Base-by-base conservation (phyloP, 805 yeast genomes). In the Priceomyces carsonii region DNA sequence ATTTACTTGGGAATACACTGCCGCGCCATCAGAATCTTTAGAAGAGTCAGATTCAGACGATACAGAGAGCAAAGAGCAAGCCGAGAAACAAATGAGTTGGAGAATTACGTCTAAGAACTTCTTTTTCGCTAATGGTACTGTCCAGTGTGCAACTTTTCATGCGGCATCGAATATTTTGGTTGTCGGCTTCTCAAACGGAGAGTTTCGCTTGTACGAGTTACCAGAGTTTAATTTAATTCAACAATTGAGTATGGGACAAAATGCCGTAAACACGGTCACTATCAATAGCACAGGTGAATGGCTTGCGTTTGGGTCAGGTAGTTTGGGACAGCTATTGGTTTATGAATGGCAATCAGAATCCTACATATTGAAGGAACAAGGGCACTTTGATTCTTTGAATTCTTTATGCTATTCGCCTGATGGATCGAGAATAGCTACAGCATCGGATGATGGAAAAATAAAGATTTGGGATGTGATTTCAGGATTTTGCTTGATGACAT, bases 271-370 rank as follows among this genome's bases (percentile, higher is more conserved):
- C 53, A 81, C 89, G 2, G 91, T 93, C 3, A 61, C 79, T 8
- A 75, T 93, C 24, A 93, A 91, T 57, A 61, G 71, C 2, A 69
- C 90, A 5, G 99, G 99, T 21, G 99, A 93, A 59, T 93, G 99
- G 99, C 69, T 93, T 20, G 95, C 96, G 0, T 86, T 93, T 59
- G 99, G 99, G 4, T 89, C 97, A 0, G 65, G 88, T 21, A 82
- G 80, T 53, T 61, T 86, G 18, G 99, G 99, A n/a, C 99, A 93
- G 63, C 66, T 93, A 40, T 65, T 93, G 38, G 99, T 93, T 0
- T 93, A 95, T 70, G 99, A 93, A 70, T 93, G 99, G 99, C 96
- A 93, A 65, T 85, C 95, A 4, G 99, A 93, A 59, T 86, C 96
- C 0, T 93, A 91, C 55, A 84, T 93, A 30, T 69, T 93, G 45